Conservation (phyloP, 108 stramenopile genomes). For the Conticribra weissflogii region DNA sequence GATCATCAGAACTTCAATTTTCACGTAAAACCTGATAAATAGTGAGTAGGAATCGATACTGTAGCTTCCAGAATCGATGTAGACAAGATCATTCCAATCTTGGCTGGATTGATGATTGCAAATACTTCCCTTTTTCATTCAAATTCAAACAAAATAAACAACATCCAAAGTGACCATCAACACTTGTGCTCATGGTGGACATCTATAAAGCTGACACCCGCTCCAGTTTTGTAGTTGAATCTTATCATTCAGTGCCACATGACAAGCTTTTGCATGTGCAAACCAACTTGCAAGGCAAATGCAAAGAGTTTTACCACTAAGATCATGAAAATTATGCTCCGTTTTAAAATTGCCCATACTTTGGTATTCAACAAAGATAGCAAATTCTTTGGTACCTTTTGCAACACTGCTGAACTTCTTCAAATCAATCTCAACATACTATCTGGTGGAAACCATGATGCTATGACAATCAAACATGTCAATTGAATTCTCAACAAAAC, state of each 20-base stretch:
- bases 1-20: too few species aligned
- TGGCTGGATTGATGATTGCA: too few species aligned
- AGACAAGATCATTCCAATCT: too few species aligned
- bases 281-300: slow-evolving; percentile 5
- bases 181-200: slow-evolving; percentile 20
- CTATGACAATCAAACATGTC: slow-evolving; percentile 29
- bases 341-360: slow-evolving; percentile 9
- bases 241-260: slow-evolving; percentile 3
- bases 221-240: slow-evolving; percentile 4
- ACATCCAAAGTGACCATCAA: too few species aligned
- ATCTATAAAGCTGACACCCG: slow-evolving; percentile 15
- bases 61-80: too few species aligned
- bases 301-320: neutral
- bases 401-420: slow-evolving; percentile 6
- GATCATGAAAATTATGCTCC: slow-evolving; percentile 20
- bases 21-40: too few species aligned
- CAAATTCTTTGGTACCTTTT: slow-evolving; percentile 3
- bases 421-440: slow-evolving; percentile 15
- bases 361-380: slow-evolving; percentile 10
- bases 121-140: too few species aligned
- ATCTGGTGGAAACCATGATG: slow-evolving; percentile 31
- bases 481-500: slow-evolving; percentile 28
- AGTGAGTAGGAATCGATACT: too few species aligned
- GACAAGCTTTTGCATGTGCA: slow-evolving; percentile 8
- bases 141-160: too few species aligned